Evolutionary conservation across 306 rosid species (phyloP).

Genomic region (Sicyos baderoa): DNA sequence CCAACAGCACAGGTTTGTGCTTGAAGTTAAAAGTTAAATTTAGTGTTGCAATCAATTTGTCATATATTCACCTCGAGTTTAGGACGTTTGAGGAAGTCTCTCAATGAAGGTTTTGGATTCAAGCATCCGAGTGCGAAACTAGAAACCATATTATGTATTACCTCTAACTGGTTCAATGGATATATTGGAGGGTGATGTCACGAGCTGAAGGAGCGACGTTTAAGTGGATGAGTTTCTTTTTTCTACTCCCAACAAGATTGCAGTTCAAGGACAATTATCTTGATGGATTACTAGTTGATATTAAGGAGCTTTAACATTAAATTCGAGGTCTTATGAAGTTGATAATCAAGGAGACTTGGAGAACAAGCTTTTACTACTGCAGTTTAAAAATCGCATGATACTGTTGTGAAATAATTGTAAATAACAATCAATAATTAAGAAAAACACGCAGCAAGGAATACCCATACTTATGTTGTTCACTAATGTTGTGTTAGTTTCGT

Average conservation of each 20-base stretch:
- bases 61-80: neutral
- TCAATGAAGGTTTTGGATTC: no score
- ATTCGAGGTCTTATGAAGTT: neutral
- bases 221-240: neutral
- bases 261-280: neutral
- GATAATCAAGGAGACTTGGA: neutral
- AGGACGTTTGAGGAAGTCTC: no score
- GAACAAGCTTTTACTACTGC: neutral
- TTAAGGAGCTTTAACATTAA: neutral
- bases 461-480: no score
- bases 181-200: neutral
- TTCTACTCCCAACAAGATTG: neutral
- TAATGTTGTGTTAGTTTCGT: no score
- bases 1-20: neutral
- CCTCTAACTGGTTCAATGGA: neutral
- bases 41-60: neutral
- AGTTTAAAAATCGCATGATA: neutral
- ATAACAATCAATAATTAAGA: no score
- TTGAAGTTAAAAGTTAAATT: neutral
- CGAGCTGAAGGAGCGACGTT: neutral
- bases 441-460: no score
- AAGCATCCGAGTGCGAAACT: no score
- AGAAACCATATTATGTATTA: neutral
- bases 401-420: no score
- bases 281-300: conserved; percentile 8